Evolutionary conservation across 176 grass and related monocot genomes (phyloP).

Genomic region (Juncus inflexus): DNA sequence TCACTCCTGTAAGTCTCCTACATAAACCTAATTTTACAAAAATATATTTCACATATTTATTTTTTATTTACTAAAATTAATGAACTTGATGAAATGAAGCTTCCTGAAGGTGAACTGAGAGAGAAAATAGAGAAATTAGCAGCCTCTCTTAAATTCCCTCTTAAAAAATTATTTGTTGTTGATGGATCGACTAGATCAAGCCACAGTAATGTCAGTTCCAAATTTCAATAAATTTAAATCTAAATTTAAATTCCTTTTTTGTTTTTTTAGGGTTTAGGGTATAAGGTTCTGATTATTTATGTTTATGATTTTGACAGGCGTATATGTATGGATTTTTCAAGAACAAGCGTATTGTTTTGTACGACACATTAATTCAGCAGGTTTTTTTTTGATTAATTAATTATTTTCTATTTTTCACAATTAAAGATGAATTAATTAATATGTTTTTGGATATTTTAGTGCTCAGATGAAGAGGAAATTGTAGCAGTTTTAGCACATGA

Average conservation of each 20-base stretch:
- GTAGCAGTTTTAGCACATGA: conserved; percentile 99
- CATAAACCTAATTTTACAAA: neutral
- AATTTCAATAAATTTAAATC: neutral
- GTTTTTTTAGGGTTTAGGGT: neutral
- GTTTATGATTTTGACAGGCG: conserved; percentile 50
- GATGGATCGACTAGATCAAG: conserved; percentile 98
- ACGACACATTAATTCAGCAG: conserved; percentile 99
- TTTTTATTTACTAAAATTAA: conserved; percentile 17
- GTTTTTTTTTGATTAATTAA: conserved; percentile 30
- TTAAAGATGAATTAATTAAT: neutral
- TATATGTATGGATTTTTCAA: conserved; percentile 99
- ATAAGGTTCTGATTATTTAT: conserved; percentile 24
- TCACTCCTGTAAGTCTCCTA: conserved; percentile 83
- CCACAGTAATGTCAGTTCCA: conserved; percentile 85
- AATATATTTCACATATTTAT: conserved; percentile 16
- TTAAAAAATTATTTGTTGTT: conserved; percentile 93
- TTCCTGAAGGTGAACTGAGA: conserved; percentile 83
- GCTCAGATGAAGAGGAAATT: conserved; percentile 81
- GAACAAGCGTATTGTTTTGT: conserved; percentile 97
- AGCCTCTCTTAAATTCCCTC: conserved; percentile 87
- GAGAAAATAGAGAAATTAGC: conserved; percentile 95
- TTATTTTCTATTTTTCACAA: neutral
- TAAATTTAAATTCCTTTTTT: neutral
- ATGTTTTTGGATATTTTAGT: conserved; percentile 41
- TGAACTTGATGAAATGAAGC: conserved; percentile 51